Evolutionary conservation across 257 asterid genomes (phyloP).

Genomic region (Solanum medicagineum): DNA sequence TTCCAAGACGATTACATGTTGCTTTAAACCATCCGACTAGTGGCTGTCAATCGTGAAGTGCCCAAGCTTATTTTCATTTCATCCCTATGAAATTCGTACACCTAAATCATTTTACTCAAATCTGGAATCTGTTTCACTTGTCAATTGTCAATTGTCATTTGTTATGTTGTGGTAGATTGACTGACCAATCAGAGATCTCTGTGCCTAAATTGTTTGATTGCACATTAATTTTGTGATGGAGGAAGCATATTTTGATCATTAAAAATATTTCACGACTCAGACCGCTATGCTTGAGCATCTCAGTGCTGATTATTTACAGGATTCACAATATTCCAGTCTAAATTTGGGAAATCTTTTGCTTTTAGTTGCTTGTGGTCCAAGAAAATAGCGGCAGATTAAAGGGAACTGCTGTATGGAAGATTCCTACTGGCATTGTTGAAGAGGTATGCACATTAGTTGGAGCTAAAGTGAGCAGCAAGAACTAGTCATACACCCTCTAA

Average conservation of each 20-base stretch:
- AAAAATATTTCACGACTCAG: background rate
- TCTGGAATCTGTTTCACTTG: background rate
- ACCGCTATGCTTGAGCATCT: background rate
- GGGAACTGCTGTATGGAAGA: slow-evolving; percentile 59
- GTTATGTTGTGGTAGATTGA: background rate
- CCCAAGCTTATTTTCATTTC: background rate
- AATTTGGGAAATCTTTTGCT: background rate
- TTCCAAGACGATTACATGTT: background rate
- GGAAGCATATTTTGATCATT: background rate
- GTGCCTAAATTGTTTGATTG: background rate
- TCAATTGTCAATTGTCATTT: background rate
- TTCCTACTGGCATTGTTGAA: slow-evolving; percentile 61
- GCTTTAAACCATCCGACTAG: background rate
- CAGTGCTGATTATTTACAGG: background rate
- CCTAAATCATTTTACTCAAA: background rate
- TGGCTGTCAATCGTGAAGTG: background rate
- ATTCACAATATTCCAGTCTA: background rate
- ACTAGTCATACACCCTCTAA: background rate
- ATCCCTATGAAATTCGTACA: background rate
- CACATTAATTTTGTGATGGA: background rate
- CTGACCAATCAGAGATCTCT: background rate
- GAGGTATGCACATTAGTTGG: slow-evolving; percentile 23
- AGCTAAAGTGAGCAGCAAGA: background rate
- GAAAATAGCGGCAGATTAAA: slow-evolving; percentile 45
- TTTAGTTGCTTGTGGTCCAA: slow-evolving; percentile 62